Conservation (phyloP, 345 rosid species). For the Bruguiera parviflora region DNA sequence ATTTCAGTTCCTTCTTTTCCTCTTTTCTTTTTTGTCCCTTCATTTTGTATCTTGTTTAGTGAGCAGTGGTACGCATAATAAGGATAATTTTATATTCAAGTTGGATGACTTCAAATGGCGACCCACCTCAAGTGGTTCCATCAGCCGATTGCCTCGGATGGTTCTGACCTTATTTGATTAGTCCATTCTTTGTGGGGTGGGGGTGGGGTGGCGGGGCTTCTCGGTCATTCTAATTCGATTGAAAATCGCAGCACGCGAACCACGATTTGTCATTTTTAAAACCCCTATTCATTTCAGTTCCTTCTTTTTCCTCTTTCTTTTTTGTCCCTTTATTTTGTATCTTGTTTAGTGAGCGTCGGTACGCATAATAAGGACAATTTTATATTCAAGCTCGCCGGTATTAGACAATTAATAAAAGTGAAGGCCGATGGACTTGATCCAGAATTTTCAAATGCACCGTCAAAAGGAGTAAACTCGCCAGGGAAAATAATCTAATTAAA, state of each 20-base stretch:
- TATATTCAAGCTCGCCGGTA: too few species aligned
- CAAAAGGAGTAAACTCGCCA: too few species aligned
- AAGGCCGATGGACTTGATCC: too few species aligned
- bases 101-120: background rate
- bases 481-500: too few species aligned
- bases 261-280: conserved; percentile 9
- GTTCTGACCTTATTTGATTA: conserved; percentile 1
- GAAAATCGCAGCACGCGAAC: conserved; percentile 22
- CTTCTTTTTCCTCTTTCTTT: background rate
- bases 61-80: too few species aligned
- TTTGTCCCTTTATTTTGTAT: background rate
- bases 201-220: background rate
- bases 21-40: too few species aligned
- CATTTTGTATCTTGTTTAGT: too few species aligned
- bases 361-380: too few species aligned
- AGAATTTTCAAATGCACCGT: too few species aligned
- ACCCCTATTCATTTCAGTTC: background rate
- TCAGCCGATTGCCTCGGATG: conserved; percentile 1
- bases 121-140: background rate
- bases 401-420: too few species aligned
- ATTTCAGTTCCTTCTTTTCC: too few species aligned
- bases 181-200: conserved; percentile 24
- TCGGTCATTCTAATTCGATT: background rate
- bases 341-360: background rate
- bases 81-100: too few species aligned